Percentiles rank a stretch among this genome's conserved stretches.
These are phyloP conservation scores for Trichosporon ovoides DNA, from an alignment of 1,284 basidiomycete species.

Conservation along the genomic window DNA sequence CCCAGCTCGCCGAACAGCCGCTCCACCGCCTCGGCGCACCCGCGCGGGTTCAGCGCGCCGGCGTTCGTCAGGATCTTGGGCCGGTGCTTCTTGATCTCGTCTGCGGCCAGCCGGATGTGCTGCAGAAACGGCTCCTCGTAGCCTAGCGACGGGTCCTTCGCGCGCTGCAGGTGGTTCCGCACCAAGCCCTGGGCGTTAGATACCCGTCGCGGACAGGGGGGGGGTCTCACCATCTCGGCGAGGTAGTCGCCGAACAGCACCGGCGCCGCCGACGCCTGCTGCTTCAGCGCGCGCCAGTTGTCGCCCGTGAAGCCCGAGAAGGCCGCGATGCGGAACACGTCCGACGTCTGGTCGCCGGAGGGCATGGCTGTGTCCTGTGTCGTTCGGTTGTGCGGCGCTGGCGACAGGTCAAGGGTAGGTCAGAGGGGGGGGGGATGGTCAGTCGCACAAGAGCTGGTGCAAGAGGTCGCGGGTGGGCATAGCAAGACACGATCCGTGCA, in stretches of 20 bases:
- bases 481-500: too few species aligned
- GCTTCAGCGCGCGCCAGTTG: slow-evolving; percentile 11
- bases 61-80: slow-evolving; percentile 25
- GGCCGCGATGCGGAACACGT: slow-evolving; percentile 21
- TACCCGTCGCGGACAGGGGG: not conserved
- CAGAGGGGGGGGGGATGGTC: too few species aligned
- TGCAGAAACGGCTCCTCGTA: slow-evolving; percentile 23
- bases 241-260: slow-evolving; percentile 25
- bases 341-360: not conserved
- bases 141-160: slow-evolving; percentile 16
- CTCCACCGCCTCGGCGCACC: slow-evolving; percentile 14
- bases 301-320: slow-evolving; percentile 17
- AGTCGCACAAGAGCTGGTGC: too few species aligned
- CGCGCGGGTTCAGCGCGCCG: slow-evolving; percentile 22
- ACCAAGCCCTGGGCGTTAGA: slow-evolving; percentile 20
- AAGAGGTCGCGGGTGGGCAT: too few species aligned
- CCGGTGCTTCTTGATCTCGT: slow-evolving; percentile 14
- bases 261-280: slow-evolving; percentile 10
- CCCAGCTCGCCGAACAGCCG: slow-evolving; percentile 7
- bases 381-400: too few species aligned
- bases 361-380: not conserved
- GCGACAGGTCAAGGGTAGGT: too few species aligned
- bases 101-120: slow-evolving; percentile 16
- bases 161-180: slow-evolving; percentile 19
- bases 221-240: slow-evolving; percentile 17